Evolutionary conservation across 1,284 basidiomycete genomes (phyloP).

Genomic region (Rugosomyces carneus): DNA sequence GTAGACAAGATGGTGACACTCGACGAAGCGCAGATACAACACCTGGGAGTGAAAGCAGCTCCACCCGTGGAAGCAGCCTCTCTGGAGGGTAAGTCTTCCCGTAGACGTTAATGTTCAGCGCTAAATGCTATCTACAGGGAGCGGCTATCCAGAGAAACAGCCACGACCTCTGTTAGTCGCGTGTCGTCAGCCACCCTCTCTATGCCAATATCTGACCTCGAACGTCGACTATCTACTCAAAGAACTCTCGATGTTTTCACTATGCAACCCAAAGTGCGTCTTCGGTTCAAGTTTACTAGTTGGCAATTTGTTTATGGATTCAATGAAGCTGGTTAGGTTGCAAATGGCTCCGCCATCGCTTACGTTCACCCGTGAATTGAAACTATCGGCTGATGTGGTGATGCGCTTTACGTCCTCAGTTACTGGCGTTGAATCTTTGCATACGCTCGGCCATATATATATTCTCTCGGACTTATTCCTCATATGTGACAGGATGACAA

Average conservation of each 20-base stretch:
- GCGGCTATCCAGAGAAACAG: constrained; percentile 54
- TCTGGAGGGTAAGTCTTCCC: constrained; percentile 47
- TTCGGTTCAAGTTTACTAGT: neutral
- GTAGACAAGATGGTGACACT: constrained; percentile 8
- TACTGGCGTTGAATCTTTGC: constrained; percentile 68
- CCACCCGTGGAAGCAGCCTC: constrained; percentile 42
- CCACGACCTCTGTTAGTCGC: constrained; percentile 46
- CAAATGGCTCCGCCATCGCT: constrained; percentile 84
- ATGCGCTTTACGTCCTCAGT: constrained; percentile 77
- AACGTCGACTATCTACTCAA: constrained; percentile 74
- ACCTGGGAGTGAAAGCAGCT: constrained; percentile 40
- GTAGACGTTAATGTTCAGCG: neutral
- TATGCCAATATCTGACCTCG: constrained; percentile 71
- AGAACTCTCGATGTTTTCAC: constrained; percentile 91
- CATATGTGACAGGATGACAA: constrained; percentile 77
- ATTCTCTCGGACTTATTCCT: constrained; percentile 91
- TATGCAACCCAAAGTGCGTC: constrained; percentile 86
- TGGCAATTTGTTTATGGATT: constrained; percentile 9
- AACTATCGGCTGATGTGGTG: constrained; percentile 68
- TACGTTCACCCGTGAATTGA: constrained; percentile 76
- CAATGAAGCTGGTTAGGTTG: constrained; percentile 76
- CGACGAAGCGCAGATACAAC: constrained; percentile 21
- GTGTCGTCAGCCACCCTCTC: constrained; percentile 43
- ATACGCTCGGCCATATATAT: constrained; percentile 79
- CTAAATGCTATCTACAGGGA: constrained; percentile 31